Evolutionary conservation across 2,329 filamentous ascomycete genomes (phyloP), one percentile per base, ranked within the genome.

Genomic region (Fusarium incarnatum): DNA sequence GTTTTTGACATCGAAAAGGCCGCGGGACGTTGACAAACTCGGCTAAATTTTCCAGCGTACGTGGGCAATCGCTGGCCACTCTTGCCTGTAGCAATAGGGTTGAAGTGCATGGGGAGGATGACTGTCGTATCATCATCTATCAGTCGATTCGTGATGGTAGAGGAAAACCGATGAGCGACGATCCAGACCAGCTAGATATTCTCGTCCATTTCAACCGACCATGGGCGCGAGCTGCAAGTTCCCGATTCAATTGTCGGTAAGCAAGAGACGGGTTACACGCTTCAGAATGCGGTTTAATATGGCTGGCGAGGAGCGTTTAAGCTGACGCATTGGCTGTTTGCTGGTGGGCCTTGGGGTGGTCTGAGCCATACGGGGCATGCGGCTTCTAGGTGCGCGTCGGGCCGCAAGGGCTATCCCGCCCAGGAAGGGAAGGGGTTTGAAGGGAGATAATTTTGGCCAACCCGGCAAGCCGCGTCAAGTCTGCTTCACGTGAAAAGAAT

Each of bases 321-420:
- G 54, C 34, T 59, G 52, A 55, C 52, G 40, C 61, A 54, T 49
- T 56, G 49, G 52, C 65, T 48, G 56, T 62, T 48, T 49, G 56
- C 37, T 20, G 42, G 56, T 64, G 59, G 58, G 62, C 56, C 57
- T 62, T 28, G 54, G 65, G 71, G 65, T 71, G 60, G 62, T 67
- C 65, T 67, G 65, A 62, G 60, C 64, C 50, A 50, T 52, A 70
- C 65, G 68, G 70, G 72, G 63, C 68, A 64, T 68, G 72, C 72
- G 67, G 62, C 63, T 69, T 67, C 56, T 54, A 68, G 62, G 60
- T 71, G 73, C 73, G 73, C 73, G 70, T 75, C 73, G 73, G 73
- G 73, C 73, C 73, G 73, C 73, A 75, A 75, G 71, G 73, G 71
- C 64, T 75, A 66, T 73, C 70, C 73, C 69, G 73, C 65, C 69